phyloP scores from a whole-genome alignment of 805 yeast species.

The Candida germanica region DNA sequence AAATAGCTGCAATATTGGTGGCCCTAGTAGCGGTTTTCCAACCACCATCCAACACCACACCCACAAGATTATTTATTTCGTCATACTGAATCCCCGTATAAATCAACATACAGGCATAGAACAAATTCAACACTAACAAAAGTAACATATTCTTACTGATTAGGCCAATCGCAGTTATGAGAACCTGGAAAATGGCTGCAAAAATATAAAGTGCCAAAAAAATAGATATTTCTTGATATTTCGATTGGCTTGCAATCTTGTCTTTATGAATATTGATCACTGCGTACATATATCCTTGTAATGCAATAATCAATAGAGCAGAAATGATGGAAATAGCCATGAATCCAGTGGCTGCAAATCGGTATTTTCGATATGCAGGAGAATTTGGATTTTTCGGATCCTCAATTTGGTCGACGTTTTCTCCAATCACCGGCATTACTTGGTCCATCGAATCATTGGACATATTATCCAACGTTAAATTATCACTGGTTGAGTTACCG shows the following conservation, averaged over 20 bases:
- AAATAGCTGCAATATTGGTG: conserved; percentile 42
- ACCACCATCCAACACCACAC: conserved; percentile 12
- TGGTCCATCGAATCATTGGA: not conserved
- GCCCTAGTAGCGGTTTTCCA: conserved; percentile 35
- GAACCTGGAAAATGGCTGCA: conserved; percentile 41
- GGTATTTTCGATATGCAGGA: conserved; percentile 3
- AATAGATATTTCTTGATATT: conserved; percentile 33
- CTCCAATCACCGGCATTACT: not conserved
- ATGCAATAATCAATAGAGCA: conserved; percentile 31
- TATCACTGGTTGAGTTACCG: not conserved
- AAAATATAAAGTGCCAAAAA: conserved; percentile 48
- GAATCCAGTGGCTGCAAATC: conserved; percentile 14
- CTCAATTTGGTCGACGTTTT: not conserved
- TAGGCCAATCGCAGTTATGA: conserved; percentile 38
- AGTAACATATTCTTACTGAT: conserved; percentile 37
- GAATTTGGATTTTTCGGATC: conserved; percentile 10
- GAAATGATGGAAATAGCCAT: conserved; percentile 29
- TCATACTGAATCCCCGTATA: conserved; percentile 47
- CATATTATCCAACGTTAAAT: not conserved
- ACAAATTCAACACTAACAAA: conserved; percentile 36
- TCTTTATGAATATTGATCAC: conserved; percentile 33
- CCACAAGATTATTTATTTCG: conserved; percentile 31
- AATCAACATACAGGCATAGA: conserved; percentile 41
- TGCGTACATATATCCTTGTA: conserved; percentile 40
- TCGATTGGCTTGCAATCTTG: conserved; percentile 13